phyloP scores from a whole-genome alignment of 2,329 filamentous ascomycete genomes.

The Rhynchosporium graminicola region DNA sequence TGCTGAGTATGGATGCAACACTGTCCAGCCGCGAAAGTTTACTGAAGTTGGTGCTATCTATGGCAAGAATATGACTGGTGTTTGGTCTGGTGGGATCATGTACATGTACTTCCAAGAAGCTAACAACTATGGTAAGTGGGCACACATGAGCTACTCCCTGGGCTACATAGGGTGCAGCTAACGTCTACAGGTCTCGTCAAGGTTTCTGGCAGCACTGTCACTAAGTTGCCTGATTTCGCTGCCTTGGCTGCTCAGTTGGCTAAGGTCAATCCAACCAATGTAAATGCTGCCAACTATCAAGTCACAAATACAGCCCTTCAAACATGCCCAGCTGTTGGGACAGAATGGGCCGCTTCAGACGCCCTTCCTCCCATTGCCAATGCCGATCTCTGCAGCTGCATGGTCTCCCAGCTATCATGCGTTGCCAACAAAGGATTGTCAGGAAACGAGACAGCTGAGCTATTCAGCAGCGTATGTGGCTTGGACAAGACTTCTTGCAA shows the following conservation, averaged over 20 bases:
- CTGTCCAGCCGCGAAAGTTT: constrained; percentile 68
- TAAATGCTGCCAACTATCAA: constrained; percentile 67
- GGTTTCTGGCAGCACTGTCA: constrained; percentile 59
- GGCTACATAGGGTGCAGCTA: constrained; percentile 17
- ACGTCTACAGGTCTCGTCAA: constrained; percentile 63
- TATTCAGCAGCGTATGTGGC: constrained; percentile 77
- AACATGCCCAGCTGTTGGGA: constrained; percentile 67
- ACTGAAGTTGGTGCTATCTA: constrained; percentile 84
- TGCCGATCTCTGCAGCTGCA: constrained; percentile 78
- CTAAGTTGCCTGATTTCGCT: constrained; percentile 72
- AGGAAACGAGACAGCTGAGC: constrained; percentile 59
- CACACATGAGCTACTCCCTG: too few relatives aligned
- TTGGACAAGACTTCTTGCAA: constrained; percentile 56
- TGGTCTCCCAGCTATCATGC: constrained; percentile 74
- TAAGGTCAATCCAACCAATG: constrained; percentile 65
- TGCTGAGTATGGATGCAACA: constrained; percentile 97
- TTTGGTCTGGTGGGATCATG: constrained; percentile 95
- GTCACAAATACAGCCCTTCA: constrained; percentile 69
- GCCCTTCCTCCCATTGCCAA: constrained; percentile 83
- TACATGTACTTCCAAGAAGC: constrained; percentile 97
- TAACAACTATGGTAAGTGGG: constrained; percentile 76
- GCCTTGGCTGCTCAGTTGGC: constrained; percentile 70
- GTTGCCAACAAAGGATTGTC: constrained; percentile 60
- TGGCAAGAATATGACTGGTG: constrained; percentile 74
- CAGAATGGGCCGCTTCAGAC: constrained; percentile 68